Evolutionary conservation across 2,329 filamentous ascomycete species (phyloP).

Genomic region (Cytospora schulzeri): DNA sequence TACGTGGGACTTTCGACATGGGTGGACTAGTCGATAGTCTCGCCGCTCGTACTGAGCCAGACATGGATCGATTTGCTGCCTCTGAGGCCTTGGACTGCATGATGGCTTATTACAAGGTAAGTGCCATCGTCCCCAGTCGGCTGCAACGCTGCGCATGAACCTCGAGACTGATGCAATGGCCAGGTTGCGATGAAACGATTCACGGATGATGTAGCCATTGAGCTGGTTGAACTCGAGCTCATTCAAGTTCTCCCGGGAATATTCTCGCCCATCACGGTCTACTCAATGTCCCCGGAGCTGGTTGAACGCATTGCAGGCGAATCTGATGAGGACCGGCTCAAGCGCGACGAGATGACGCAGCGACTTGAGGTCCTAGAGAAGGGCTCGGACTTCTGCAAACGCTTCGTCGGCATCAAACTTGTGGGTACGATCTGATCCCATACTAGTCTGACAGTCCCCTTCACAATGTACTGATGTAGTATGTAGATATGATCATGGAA

Average conservation of each 20-base stretch:
- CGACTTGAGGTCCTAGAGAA: conserved; percentile 42
- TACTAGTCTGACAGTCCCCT: not conserved
- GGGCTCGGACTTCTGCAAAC: conserved; percentile 42
- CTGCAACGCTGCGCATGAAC: not conserved
- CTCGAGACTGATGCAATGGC: not conserved
- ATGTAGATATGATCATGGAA: not conserved
- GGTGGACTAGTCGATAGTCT: not conserved
- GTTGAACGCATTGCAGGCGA: conserved; percentile 45
- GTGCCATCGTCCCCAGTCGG: conserved; percentile 11
- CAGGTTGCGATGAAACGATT: conserved; percentile 49
- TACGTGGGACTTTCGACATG: conserved; percentile 7
- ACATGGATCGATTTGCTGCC: conserved; percentile 35
- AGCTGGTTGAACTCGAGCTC: conserved; percentile 46
- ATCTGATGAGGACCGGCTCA: conserved; percentile 40
- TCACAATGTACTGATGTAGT: not conserved
- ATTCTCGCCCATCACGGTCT: conserved; percentile 43
- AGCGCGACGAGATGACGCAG: conserved; percentile 40
- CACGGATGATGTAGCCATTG: conserved; percentile 45
- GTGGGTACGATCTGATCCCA: not conserved
- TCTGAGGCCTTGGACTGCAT: conserved; percentile 39
- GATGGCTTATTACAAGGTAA: conserved; percentile 41
- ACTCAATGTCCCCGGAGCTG: conserved; percentile 39
- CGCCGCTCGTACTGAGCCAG: conserved; percentile 26
- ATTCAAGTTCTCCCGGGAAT: conserved; percentile 41
- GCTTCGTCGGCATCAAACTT: conserved; percentile 32